Conservation (phyloP, 2,329 filamentous ascomycete genomes). For the Fusarium proliferatum region DNA sequence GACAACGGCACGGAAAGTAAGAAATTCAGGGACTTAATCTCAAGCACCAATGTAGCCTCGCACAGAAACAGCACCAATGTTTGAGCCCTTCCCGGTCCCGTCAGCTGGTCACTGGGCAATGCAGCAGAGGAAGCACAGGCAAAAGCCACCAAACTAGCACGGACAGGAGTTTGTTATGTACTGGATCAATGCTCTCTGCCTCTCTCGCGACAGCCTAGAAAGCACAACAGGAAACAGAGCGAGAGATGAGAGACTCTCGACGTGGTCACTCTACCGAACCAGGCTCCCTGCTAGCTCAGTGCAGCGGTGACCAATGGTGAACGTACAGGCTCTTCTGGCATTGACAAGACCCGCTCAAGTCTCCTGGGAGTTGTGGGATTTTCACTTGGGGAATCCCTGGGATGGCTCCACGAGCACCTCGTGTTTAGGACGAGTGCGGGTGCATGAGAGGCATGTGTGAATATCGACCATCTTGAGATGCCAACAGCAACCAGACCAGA, state of each 20-base stretch:
- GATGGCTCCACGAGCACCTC: constrained; percentile 44
- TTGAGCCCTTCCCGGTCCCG: constrained; percentile 22
- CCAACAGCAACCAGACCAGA: constrained; percentile 1
- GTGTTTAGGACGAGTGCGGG: constrained; percentile 42
- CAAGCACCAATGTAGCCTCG: constrained; percentile 19
- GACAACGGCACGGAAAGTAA: constrained; percentile 21
- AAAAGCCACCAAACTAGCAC: constrained; percentile 26
- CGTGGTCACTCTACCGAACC: constrained; percentile 30
- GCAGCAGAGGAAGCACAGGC: constrained; percentile 24
- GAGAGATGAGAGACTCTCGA: constrained; percentile 20
- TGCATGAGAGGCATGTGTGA: constrained; percentile 31
- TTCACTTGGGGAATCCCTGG: constrained; percentile 48
- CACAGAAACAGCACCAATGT: constrained; percentile 35
- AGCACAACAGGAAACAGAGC: constrained; percentile 7
- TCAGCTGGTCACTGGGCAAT: constrained; percentile 31
- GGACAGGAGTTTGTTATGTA: constrained; percentile 19
- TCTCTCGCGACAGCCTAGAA: constrained; percentile 4
- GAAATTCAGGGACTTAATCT: constrained; percentile 35
- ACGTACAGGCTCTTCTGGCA: constrained; percentile 33
- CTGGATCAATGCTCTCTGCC: constrained; percentile 28
- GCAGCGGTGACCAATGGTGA: constrained; percentile 46
- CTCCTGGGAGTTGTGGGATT: constrained; percentile 39
- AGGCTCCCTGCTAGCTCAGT: constrained; percentile 49
- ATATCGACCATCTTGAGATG: constrained; percentile 10
- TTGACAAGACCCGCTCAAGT: constrained; percentile 47